Conservation (phyloP, 78 protist species). For the Thecamonas trahens region DNA sequence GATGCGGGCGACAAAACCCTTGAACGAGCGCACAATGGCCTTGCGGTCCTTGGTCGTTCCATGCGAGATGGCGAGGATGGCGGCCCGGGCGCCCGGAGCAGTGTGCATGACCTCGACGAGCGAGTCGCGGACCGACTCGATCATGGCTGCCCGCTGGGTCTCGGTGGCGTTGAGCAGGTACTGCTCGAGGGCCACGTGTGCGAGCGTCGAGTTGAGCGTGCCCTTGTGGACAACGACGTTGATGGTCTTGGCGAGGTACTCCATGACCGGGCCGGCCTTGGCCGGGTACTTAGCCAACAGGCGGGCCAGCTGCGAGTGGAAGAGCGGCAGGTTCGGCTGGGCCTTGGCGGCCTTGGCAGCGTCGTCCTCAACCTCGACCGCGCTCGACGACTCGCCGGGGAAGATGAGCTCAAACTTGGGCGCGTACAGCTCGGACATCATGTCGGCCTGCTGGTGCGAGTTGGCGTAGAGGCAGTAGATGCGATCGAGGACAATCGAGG, state of each 20-base stretch:
- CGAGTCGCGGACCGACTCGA: conserved; percentile 31
- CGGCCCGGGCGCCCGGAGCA: conserved; percentile 36
- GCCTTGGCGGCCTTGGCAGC: not conserved
- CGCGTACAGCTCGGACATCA: conserved; percentile 49
- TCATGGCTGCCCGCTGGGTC: conserved; percentile 1
- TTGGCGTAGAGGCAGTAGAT: conserved; percentile 29
- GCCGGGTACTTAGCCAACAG: conserved; percentile 13
- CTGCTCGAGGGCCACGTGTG: conserved; percentile 18
- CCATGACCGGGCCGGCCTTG: conserved; percentile 22
- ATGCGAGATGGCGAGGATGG: conserved; percentile 15
- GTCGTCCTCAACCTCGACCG: not conserved
- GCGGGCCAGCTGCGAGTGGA: conserved; percentile 17
- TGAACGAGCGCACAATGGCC: conserved; percentile 39
- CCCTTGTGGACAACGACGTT: conserved; percentile 29
- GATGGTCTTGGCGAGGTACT: conserved; percentile 1
- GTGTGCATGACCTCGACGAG: conserved; percentile 49
- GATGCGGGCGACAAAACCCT: conserved; percentile 28
- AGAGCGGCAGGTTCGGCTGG: not conserved
- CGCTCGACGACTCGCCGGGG: not conserved
- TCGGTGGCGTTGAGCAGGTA: conserved; percentile 3
- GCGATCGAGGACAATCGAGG: conserved; percentile 19
- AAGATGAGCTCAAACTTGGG: conserved; percentile 34
- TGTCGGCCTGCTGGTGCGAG: conserved; percentile 5
- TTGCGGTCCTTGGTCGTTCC: conserved; percentile 44
- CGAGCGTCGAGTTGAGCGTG: conserved; percentile 14